Base-by-base conservation (phyloP, 495 filamentous ascomycete genomes). In the Penicillium nucicola region DNA sequence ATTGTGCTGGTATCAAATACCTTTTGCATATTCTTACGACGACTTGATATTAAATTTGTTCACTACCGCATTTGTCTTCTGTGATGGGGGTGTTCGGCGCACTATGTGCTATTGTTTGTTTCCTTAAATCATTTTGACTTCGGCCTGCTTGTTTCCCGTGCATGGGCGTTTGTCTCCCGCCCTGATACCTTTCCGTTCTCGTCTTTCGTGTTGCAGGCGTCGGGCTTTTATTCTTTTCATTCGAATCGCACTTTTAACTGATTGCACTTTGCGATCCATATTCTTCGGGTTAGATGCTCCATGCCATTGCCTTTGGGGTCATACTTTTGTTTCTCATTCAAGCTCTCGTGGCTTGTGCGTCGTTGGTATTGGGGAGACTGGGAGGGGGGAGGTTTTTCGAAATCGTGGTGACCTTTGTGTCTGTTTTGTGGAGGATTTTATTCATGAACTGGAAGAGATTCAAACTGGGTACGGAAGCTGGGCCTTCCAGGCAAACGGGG, bases 11-110 rank as follows among this genome's bases (percentile, higher is more conserved):
- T 71, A 66, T 64, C 59, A 46, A 64, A 55, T 64, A 69, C 62
- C 60, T 68, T 71, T 56, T 71, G 69, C 69, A 72, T 71, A 72
- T 71, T 68, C 65, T 74, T 72, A 72, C 58, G 69, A 75, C 67
- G 64, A 66, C 69, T 62, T 66, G 55, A 66, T 28, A 28, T 71
- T 71, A 53, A 62, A 56, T 67, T 57, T 72, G 64, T 69, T 63
- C 62, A 65, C 53, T 65, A 65, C 62, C 58, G 68, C 69, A 75
- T 75, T 65, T 65, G 48, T 55, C 42, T 62, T 62, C 42, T 60
- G 59, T 63, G 59, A 50, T 41, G 51, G 54, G 61, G 71, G 69
- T 67, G 69, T 75, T 64, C 47, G 71, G 71, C 68, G 69, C 69
- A 65, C 55, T 59, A 44, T 50, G 30, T 34, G 35, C 42, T 48